A percentile compares a stretch with the other conserved stretches of the same genome.
These are phyloP conservation scores for Lithocarpus polystachyus DNA, from an alignment of 306 rosid species.

Conservation along the genomic window DNA sequence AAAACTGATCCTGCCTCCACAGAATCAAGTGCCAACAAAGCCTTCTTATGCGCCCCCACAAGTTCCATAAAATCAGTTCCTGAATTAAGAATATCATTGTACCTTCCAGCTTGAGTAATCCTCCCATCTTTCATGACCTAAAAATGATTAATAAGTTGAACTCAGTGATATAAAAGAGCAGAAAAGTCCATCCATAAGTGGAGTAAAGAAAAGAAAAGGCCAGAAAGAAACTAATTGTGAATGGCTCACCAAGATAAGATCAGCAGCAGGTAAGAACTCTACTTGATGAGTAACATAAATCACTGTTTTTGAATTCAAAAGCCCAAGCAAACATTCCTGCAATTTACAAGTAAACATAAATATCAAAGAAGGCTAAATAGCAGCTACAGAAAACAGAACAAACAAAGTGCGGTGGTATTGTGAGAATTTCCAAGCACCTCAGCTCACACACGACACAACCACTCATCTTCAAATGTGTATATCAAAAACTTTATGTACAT, in stretches of 20 bases:
- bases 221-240: not conserved
- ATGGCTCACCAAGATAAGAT: constrained; percentile 67
- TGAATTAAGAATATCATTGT: constrained; percentile 55
- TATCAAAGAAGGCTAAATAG: not conserved
- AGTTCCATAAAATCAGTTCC: constrained; percentile 80
- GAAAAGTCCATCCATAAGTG: not conserved
- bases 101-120: constrained; percentile 77
- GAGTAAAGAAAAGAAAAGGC: not conserved
- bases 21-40: constrained; percentile 59
- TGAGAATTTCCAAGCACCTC: too few species aligned
- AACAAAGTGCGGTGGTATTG: not conserved
- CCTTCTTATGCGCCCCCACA: constrained; percentile 78
- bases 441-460: too few species aligned
- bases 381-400: not conserved
- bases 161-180: not conserved
- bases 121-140: constrained; percentile 93
- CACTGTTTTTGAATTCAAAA: constrained; percentile 70
- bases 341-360: not conserved
- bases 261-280: constrained; percentile 85
- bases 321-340: constrained; percentile 81
- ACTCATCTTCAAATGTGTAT: too few species aligned
- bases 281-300: constrained; percentile 87
- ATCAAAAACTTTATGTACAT: too few species aligned
- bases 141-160: not conserved
- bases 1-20: constrained; percentile 29